Percentiles rank a stretch among this genome's conserved stretches.
Evolutionary conservation across 1,139 yeast genomes (phyloP).

Genomic region (Kluyveromyces marxianus): DNA sequence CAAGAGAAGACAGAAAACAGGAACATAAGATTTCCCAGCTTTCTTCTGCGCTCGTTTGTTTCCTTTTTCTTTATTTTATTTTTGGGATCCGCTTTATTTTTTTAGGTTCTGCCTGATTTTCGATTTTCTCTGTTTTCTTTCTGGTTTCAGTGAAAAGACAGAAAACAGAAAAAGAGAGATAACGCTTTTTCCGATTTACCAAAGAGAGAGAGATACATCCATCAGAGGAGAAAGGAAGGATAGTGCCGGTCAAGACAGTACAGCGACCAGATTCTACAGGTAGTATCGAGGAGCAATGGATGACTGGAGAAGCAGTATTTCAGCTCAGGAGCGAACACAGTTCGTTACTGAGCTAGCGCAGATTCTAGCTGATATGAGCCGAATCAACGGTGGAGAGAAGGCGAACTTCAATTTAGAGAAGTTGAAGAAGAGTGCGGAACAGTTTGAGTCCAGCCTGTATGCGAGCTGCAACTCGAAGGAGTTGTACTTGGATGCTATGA

Average conservation of each 20-base stretch:
- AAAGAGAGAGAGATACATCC: too few relatives aligned
- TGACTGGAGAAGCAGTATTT: conserved; percentile 25
- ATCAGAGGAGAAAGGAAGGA: background rate
- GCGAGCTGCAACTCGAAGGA: conserved; percentile 30
- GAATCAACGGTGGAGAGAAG: conserved; percentile 28
- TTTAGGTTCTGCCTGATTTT: too few relatives aligned
- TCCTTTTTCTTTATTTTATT: too few relatives aligned
- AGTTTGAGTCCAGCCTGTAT: conserved; percentile 30
- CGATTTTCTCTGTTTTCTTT: too few relatives aligned
- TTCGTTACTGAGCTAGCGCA: conserved; percentile 29
- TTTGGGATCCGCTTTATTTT: too few relatives aligned
- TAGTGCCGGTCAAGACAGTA: background rate
- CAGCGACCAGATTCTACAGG: background rate
- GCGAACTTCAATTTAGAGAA: conserved; percentile 29
- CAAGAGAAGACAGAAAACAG: too few relatives aligned
- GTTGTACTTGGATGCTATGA: conserved; percentile 31
- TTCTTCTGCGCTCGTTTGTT: too few relatives aligned
- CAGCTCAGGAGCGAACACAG: conserved; percentile 29
- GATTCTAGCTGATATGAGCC: conserved; percentile 30
- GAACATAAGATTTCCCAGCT: too few relatives aligned
- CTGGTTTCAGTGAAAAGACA: too few relatives aligned
- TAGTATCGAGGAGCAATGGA: conserved; percentile 9
- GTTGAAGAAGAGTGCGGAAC: conserved; percentile 30
- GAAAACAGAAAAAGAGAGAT: too few relatives aligned
- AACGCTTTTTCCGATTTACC: too few relatives aligned